Evolutionary conservation across 495 filamentous ascomycete genomes (phyloP).

Genomic region (Lophiotrema nucula): DNA sequence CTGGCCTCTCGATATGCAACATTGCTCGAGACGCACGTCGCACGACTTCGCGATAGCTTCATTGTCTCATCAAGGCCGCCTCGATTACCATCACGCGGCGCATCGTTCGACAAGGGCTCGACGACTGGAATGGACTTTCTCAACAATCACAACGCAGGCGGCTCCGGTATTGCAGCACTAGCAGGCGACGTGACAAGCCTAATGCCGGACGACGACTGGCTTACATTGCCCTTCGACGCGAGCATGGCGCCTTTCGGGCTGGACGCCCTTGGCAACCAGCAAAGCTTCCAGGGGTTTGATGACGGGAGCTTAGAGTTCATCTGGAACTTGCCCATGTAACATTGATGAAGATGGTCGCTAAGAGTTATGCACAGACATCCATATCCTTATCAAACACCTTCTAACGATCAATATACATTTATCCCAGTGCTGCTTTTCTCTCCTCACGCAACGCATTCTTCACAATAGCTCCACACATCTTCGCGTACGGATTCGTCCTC

Average conservation of each 20-base stretch:
- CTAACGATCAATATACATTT: too few relatives aligned
- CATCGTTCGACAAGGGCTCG: conserved; percentile 17
- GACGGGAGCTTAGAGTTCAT: conserved; percentile 52
- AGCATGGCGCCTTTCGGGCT: conserved; percentile 56
- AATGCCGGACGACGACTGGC: conserved; percentile 52
- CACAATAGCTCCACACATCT: conserved; percentile 85
- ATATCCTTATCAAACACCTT: too few relatives aligned
- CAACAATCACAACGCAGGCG: conserved; percentile 32
- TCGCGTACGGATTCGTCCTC: conserved; percentile 80
- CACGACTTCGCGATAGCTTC: conserved; percentile 30
- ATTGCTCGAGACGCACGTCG: conserved; percentile 45
- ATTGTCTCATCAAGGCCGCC: conserved; percentile 33
- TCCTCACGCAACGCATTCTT: conserved; percentile 83
- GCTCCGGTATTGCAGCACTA: conserved; percentile 28
- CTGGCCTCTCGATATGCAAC: conserved; percentile 53
- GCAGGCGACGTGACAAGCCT: conserved; percentile 28
- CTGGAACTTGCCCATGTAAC: conserved; percentile 43
- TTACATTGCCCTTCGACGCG: conserved; percentile 53
- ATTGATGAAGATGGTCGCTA: too few relatives aligned
- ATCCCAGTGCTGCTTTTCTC: conserved; percentile 26
- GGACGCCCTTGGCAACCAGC: conserved; percentile 45
- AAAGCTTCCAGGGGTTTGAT: conserved; percentile 52
- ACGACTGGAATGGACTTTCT: conserved; percentile 30
- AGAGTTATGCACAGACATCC: too few relatives aligned
- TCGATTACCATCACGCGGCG: conserved; percentile 11